phyloP scores from a whole-genome alignment of 2,329 filamentous ascomycete genomes.

The Botrytis byssoidea region DNA sequence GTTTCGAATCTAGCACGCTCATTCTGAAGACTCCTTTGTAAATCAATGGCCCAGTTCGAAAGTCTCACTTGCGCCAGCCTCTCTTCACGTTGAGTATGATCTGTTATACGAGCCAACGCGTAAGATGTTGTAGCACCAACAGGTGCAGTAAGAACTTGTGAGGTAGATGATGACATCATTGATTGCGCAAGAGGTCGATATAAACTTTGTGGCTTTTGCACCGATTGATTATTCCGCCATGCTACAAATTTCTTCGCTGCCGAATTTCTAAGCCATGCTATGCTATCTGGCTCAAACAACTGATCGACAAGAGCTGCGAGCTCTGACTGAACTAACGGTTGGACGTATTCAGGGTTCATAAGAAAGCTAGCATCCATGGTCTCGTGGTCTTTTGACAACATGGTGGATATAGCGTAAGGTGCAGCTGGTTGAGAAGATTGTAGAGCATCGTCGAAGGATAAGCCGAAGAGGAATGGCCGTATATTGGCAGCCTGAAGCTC shows the following conservation, averaged over 20 bases:
- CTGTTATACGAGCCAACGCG: constrained; percentile 59
- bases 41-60: constrained; percentile 77
- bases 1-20: constrained; percentile 69
- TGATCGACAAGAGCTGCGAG: constrained; percentile 66
- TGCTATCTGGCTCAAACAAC: constrained; percentile 74
- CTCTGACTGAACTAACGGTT: constrained; percentile 76
- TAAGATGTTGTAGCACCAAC: constrained; percentile 47
- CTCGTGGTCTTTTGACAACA: constrained; percentile 68
- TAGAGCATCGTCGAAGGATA: constrained; percentile 28
- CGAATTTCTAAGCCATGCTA: constrained; percentile 77
- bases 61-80: constrained; percentile 66
- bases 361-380: constrained; percentile 89
- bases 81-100: constrained; percentile 59
- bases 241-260: constrained; percentile 78
- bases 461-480: constrained; percentile 63
- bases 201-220: constrained; percentile 37
- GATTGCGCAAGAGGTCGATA: constrained; percentile 41
- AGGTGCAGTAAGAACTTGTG: constrained; percentile 33
- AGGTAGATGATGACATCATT: constrained; percentile 25
- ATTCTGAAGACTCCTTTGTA: constrained; percentile 72
- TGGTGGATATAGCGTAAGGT: constrained; percentile 77
- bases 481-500: constrained; percentile 59
- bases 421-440: constrained; percentile 39
- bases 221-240: constrained; percentile 55
- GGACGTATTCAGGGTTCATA: constrained; percentile 88